phyloP scores from a whole-genome alignment of 225 moss, liverwort and hornwort genomes.

The Asterella californica region DNA sequence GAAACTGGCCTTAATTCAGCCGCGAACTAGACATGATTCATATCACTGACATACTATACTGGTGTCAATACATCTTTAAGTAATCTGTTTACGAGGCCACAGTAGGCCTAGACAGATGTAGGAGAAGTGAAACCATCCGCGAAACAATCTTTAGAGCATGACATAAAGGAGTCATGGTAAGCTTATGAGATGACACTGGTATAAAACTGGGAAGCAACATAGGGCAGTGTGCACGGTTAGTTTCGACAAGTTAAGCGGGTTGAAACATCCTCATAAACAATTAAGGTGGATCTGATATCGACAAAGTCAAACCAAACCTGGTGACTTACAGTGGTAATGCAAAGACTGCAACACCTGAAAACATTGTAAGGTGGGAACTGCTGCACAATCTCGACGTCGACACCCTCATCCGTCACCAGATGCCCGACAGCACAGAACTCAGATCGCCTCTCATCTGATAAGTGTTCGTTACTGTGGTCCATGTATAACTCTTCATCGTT shows the following conservation, averaged over 20 bases:
- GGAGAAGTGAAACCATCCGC: neutral
- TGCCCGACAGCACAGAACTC: constrained; percentile 31
- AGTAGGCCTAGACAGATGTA: too few species aligned
- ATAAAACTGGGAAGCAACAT: too few species aligned
- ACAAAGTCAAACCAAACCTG: neutral
- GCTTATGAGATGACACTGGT: too few species aligned
- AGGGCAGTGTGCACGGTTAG: too few species aligned
- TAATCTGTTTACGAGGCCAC: neutral
- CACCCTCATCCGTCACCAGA: constrained; percentile 60
- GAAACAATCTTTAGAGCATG: neutral
- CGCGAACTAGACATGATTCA: neutral
- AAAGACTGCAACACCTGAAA: constrained; percentile 61
- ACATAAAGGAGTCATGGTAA: too few species aligned
- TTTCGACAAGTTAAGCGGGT: neutral
- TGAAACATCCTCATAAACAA: neutral
- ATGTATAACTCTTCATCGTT: constrained; percentile 15
- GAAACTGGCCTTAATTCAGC: neutral
- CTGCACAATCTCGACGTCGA: constrained; percentile 67
- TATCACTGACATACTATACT: neutral
- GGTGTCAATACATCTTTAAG: neutral
- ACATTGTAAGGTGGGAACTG: constrained; percentile 68
- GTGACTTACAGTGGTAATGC: constrained; percentile 65
- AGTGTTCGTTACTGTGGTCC: constrained; percentile 14
- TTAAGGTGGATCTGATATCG: neutral
- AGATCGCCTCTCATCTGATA: constrained; percentile 12